These are phyloP conservation scores for Cornus suecica DNA, from an alignment of 148 eudicot genomes.

Conservation along the genomic window DNA sequence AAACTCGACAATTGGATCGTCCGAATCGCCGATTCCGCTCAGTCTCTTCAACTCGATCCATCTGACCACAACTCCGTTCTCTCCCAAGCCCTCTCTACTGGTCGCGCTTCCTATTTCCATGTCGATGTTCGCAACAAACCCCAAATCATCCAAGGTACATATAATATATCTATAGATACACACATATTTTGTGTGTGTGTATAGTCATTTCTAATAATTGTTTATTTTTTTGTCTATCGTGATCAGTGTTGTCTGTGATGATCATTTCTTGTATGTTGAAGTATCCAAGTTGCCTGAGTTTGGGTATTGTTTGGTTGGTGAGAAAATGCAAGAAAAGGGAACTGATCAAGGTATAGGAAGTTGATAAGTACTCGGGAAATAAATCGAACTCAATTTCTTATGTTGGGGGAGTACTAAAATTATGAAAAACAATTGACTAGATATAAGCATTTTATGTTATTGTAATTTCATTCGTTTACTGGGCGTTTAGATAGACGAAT, in stretches of 20 bases:
- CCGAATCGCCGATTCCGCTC: constrained; percentile 62
- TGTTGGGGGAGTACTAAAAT: background rate
- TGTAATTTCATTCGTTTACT: background rate
- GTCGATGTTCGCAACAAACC: constrained; percentile 55
- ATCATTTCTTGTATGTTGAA: background rate
- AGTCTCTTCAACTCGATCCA: constrained; percentile 27
- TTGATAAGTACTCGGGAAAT: background rate
- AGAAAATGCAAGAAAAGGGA: background rate
- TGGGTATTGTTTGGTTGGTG: background rate
- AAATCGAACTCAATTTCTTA: background rate
- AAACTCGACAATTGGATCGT: constrained; percentile 69
- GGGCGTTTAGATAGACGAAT: background rate
- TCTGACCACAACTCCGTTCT: constrained; percentile 33
- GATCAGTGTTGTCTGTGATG: background rate
- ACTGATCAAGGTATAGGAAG: background rate
- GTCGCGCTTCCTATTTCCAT: constrained; percentile 49
- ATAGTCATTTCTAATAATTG: background rate
- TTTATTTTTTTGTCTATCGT: background rate
- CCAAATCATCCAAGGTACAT: constrained; percentile 55
- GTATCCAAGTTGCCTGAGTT: background rate
- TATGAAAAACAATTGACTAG: background rate
- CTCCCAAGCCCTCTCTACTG: constrained; percentile 42
- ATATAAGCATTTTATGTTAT: no score
- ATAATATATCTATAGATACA: background rate
- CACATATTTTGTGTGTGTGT: background rate